Percentiles rank a stretch among this genome's conserved stretches.
These are phyloP conservation scores for Debaryomycetaceae sp. DNA, from an alignment of 1,139 yeast genomes.

Conservation along the genomic window DNA sequence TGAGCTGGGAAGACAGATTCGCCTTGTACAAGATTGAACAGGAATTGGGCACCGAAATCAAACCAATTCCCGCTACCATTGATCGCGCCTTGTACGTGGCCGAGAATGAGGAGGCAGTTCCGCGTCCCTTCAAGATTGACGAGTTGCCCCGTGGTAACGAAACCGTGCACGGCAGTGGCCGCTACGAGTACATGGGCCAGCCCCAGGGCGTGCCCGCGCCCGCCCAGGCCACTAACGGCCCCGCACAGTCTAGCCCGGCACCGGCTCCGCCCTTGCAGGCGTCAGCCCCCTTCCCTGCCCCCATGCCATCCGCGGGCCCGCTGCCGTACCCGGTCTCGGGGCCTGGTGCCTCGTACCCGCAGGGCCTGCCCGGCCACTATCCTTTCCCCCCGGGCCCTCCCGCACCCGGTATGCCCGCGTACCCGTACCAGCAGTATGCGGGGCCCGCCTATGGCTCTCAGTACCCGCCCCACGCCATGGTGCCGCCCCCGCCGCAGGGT, in stretches of 20 bases:
- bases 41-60: constrained; percentile 94
- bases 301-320: not conserved
- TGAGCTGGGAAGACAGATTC: constrained; percentile 95
- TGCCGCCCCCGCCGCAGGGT: too few relatives aligned
- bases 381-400: constrained; percentile 1
- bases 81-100: constrained; percentile 87
- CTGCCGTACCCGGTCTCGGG: not conserved
- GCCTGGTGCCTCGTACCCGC: not conserved
- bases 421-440: not conserved
- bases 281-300: not conserved
- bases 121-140: constrained; percentile 77
- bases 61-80: constrained; percentile 87
- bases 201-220: constrained; percentile 16
- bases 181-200: constrained; percentile 41
- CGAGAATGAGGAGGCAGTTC: constrained; percentile 64
- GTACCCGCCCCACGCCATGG: not conserved
- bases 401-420: not conserved
- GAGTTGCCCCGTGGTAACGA: constrained; percentile 47
- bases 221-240: constrained; percentile 5
- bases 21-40: constrained; percentile 91
- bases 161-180: constrained; percentile 22
- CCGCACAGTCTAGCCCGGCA: constrained; percentile 2
- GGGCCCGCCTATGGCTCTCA: not conserved
- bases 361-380: not conserved
- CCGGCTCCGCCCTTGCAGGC: constrained; percentile 3